Base-by-base conservation (phyloP, 2,329 filamentous ascomycete genomes). In the Beauveria sp. region DNA sequence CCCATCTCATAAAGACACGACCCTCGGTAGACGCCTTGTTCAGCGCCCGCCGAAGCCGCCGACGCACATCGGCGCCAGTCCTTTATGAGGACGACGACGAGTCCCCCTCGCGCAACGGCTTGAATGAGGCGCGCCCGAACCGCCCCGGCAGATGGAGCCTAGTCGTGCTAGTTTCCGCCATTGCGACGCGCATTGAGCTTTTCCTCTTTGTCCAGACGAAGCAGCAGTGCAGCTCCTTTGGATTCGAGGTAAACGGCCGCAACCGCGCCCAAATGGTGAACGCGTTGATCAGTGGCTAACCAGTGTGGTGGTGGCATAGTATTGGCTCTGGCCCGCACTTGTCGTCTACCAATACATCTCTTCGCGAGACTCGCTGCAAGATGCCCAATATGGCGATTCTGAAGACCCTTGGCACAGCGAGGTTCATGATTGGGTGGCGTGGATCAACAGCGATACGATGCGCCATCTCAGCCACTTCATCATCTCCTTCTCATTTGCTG, bases 161-260 rank as follows among this genome's bases (percentile, higher is more conserved):
- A 2, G 76, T 78, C 1, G 69, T 75, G 14, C 67, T 84, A 18
- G 70, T 81, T 9, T 46, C 75, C 5, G 76, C 76, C 34, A 72
- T 83, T 51, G 71, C 81, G 2, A 38, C 80, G 9, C 77, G 83
- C 5, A 67, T 84, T 18, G 79, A 83, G 63, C 68, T 80, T 2
- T 78, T 80, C 42, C 75, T 81, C 57, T 72, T 69, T 38, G 76
- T 82, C 1, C 74, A 78, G 16, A 70, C 71, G 28, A 75, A 79
- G 62, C 75, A 81, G 42, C 81, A 84, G 69, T 85, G 83, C 66
- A 75, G 80, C 7, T 72, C 70, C 14, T 72, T 77, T 22, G 81
- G 81, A 3, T 66, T 84, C 18, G 80, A 84, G 75, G 81, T 74
- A 65, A 63, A 67, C 40, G 34, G 5, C 16, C 4, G 34, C 34